These are phyloP conservation scores for Cryptomeria japonica DNA, from an alignment of 75 land plant species.

Conservation along the genomic window DNA sequence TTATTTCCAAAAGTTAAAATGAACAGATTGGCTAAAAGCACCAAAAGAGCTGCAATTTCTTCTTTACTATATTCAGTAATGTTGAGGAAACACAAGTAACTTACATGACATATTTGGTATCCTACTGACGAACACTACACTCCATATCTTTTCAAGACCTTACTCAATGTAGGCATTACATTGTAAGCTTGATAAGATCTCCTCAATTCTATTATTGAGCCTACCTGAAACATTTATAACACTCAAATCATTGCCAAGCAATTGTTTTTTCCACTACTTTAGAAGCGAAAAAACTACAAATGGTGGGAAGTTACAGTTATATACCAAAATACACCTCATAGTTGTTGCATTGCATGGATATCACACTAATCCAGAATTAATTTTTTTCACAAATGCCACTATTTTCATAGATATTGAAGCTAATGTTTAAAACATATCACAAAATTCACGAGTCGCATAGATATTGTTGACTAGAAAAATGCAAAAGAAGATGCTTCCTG, in stretches of 20 bases:
- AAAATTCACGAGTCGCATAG: not conserved
- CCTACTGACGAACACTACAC: slow-evolving; percentile 24
- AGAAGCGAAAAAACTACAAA: not conserved
- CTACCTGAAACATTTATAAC: slow-evolving; percentile 62
- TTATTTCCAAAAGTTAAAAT: not conserved
- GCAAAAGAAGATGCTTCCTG: not conserved
- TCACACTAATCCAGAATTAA: not conserved
- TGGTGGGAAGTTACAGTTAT: not conserved
- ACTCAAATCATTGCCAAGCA: not conserved
- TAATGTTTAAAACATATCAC: not conserved
- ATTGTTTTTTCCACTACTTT: not conserved
- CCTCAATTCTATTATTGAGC: slow-evolving; percentile 93
- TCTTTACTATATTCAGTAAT: not conserved
- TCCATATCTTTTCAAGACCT: slow-evolving; percentile 80
- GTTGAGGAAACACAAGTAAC: not conserved
- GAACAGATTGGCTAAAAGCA: not conserved
- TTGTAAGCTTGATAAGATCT: slow-evolving; percentile 98
- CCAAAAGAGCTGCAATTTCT: slow-evolving; percentile 3
- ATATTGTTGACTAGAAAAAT: not conserved
- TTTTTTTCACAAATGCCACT: not conserved
- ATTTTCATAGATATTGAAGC: not conserved
- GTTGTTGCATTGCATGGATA: not conserved
- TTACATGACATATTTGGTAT: slow-evolving; percentile 6
- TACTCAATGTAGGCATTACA: slow-evolving; percentile 93
- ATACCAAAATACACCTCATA: not conserved